Base-by-base conservation (phyloP, 2,329 filamentous ascomycete species). In the Xylariales sp. region DNA sequence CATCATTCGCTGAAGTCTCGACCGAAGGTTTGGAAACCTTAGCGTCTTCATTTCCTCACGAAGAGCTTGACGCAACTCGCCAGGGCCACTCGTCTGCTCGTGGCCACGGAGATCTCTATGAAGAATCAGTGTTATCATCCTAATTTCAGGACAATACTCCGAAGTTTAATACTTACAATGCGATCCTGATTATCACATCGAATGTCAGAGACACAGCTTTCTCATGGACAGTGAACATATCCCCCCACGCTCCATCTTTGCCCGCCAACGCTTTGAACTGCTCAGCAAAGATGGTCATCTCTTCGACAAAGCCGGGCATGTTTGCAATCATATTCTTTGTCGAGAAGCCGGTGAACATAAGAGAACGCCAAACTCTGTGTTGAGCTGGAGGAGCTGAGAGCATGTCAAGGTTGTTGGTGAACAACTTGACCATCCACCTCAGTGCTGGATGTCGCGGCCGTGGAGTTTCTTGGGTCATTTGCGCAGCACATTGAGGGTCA, bases 111-210 rank as follows among this genome's bases (percentile, higher is more conserved):
- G 17, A 13, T 17, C 32, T n/a, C n/a, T n/a, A n/a, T n/a, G n/a
- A n/a, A n/a, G n/a, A n/a, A n/a, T n/a, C n/a, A n/a, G n/a, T n/a
- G 13, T 21, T 34, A n/a, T 5, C 12, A 15, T 8, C n/a, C 2
- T 5, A 13, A 17, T 16, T 17, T 14, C n/a, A 14, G 18, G 18
- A 12, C 5, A 5, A 10, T 8, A 43, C 30, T 40, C 44, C 14
- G 40, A 12, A n/a, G 15, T n/a, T 4, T 28, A 14, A 16, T 16
- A 43, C 47, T 45, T 33, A 48, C 48, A 47, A 11, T 3, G 40
- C 28, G 7, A 30, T 12, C 23, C 40, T 27, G 28, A 35, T 35
- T 15, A 51, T 51, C 5, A 51, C 38, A 25, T 49, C 43, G 16
- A 44, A 47, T 1, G 38, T 48, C 3, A 48, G 21, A 23, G 16